Base-by-base conservation (phyloP, 83 land plant species). In the Thuja plicata region DNA sequence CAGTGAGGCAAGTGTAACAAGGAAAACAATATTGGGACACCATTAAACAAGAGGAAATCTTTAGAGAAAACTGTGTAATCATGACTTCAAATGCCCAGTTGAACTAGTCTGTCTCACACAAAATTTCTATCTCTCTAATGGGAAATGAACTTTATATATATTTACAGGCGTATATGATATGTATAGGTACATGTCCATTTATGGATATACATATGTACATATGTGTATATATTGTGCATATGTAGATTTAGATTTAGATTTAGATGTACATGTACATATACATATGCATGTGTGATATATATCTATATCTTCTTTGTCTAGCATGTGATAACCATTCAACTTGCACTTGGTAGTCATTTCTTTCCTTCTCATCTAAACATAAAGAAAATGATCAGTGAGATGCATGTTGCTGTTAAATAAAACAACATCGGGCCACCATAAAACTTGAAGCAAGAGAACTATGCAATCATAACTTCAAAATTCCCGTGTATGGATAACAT, bases 251-350 rank as follows among this genome's bases (percentile, higher is more conserved):
- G 3, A 6, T 45, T 3, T 45, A 3, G 0, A 45, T 45, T 0
- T 11, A 50, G 10, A 11, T 50, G 1, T 50, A 50, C 54, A 50
- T 50, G 54, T 50, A 50, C 2, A 46, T 8, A 8, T 46, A 46
- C 10, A 50, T 50, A 11, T 50, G 11, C 12, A 50, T 11, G 13
- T 1, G 11, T 50, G 54, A 50, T 50, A 0, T 45, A 45, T 50
- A 50, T 50, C 12, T 50, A 50, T 50, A 50, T 50, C 12, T 8
- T 48, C 50, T n/a, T n/a, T 48, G 50, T 8, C 90, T 88, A 87
- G 87, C 88, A 88, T 86, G 57, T 90, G 86, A 82, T 91, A 90
- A 0, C 90, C 90, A 87, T 91, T 88, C 62, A 91, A 91, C 70
- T 91, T 89, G 74, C 86, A 66, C 87, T 91, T 90, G 9, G 88